Base-by-base conservation (phyloP, 129 eudicot genomes). In the Tagetes erecta region DNA sequence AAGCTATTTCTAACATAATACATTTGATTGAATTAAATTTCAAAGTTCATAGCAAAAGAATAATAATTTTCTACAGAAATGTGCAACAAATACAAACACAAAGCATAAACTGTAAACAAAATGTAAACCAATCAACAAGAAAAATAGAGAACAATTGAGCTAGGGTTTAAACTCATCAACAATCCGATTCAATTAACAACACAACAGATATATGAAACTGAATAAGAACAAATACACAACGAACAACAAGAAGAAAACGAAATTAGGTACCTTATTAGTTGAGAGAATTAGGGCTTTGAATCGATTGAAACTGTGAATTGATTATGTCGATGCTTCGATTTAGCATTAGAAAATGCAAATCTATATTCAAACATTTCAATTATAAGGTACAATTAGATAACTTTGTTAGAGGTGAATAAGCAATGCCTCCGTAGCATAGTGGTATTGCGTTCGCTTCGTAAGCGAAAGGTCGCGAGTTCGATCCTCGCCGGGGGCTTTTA, bases 381-480 rank as follows among this genome's bases (percentile, higher is more conserved):
- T 20, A 20, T 20, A 20, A 20, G 0, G 0, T 20, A 20, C 27
- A 20, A 20, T 20, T 20, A 20, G 27, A 20, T 20, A 20, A 20
- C 27, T 20, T 20, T 20, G 27, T 20, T 0, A 20, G 27, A 20
- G 3, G 45, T 4, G 6, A 8, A 46, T 8, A 6, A 0, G 13
- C 7, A 34, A 3, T 30, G 96, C 96, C 96, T 88, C 96, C 96
- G 89, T 92, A 92, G 97, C 97, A 92, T 92, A 92, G 97, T 92
- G 97, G 97, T 89, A 92, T 79, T 92, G 97, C 97, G 97, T 92
- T 92, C 97, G 87, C 97, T 91, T 91, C 97, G 97, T 88, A 88
- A 92, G 97, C 86, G 96, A 92, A 92, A 89, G 97, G 96, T 80
- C 97, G 97, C 86, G 97, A 92, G 97, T 92, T 92, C 97, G 97